Percentiles rank a stretch among this genome's conserved stretches.
phyloP scores from a whole-genome alignment of 305 asterid genomes.

The Solanum chacoense region DNA sequence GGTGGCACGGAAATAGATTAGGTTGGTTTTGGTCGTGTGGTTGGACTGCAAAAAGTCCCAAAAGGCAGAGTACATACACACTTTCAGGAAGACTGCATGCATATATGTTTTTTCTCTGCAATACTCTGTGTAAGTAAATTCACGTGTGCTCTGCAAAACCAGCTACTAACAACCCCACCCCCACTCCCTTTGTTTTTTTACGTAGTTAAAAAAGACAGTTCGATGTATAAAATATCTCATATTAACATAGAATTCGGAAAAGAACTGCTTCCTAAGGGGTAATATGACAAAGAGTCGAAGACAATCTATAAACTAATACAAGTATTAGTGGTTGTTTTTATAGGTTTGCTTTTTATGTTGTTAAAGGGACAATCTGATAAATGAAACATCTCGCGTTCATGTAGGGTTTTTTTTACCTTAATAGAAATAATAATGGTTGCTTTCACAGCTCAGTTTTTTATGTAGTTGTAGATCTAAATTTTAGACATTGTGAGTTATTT shows the following conservation, averaged over 20 bases:
- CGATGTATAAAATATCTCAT: background rate
- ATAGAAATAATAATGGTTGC: no score
- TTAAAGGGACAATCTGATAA: background rate
- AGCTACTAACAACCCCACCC: background rate
- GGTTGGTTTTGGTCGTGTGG: background rate
- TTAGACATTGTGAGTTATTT: background rate
- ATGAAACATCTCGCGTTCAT: background rate
- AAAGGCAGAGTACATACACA: background rate
- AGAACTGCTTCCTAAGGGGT: background rate
- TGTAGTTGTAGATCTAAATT: background rate
- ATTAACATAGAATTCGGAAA: background rate
- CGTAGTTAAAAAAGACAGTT: background rate
- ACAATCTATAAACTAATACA: no score
- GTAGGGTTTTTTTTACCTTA: no score
- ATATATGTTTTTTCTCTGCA: background rate
- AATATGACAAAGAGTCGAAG: no score
- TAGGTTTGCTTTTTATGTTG: background rate
- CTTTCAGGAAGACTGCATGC: background rate
- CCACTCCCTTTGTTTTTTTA: background rate
- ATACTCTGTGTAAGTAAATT: background rate
- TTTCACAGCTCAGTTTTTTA: background rate
- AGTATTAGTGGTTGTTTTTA: background rate
- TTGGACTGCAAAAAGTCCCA: background rate
- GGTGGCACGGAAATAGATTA: background rate
- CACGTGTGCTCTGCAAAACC: conserved; percentile 1